A percentile compares a stretch with the other conserved stretches of the same genome.
Evolutionary conservation across 176 grass and related monocot species (phyloP).

Genomic region (Aechmea fasciata): DNA sequence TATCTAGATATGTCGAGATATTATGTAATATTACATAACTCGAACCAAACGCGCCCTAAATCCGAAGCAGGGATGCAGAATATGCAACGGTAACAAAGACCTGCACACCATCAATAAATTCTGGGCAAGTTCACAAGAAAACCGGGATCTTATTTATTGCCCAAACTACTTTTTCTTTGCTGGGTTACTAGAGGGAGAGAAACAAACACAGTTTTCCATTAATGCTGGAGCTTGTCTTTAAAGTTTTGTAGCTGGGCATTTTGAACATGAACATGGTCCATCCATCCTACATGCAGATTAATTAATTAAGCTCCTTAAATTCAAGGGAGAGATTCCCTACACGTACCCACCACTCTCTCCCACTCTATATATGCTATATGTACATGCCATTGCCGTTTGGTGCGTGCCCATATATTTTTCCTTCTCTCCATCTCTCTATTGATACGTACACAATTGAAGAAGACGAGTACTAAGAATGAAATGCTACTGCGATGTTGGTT

Average conservation of each 20-base stretch:
- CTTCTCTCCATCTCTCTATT: background rate
- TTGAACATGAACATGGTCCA: conserved; percentile 16
- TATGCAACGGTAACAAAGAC: too few relatives aligned
- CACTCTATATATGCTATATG: background rate
- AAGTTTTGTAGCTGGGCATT: conserved; percentile 3
- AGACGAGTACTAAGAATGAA: conserved; percentile 8
- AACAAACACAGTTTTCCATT: conserved; percentile 7
- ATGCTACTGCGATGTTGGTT: conserved; percentile 29
- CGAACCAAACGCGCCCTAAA: too few relatives aligned
- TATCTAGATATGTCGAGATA: too few relatives aligned
- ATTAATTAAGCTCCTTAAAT: conserved; percentile 18
- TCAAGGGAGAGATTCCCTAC: conserved; percentile 2
- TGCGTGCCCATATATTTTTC: background rate
- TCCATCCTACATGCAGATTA: background rate
- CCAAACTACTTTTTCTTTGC: too few relatives aligned
- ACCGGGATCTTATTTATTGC: too few relatives aligned
- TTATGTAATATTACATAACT: too few relatives aligned
- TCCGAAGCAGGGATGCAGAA: too few relatives aligned
- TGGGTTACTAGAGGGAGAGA: background rate
- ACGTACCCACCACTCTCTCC: background rate
- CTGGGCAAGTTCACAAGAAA: too few relatives aligned
- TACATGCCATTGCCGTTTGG: background rate
- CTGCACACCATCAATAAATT: too few relatives aligned
- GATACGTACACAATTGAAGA: background rate
- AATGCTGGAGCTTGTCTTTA: conserved; percentile 22